Evolutionary conservation across 2,329 filamentous ascomycete species (phyloP).

Genomic region (Epichloe glyceriae): DNA sequence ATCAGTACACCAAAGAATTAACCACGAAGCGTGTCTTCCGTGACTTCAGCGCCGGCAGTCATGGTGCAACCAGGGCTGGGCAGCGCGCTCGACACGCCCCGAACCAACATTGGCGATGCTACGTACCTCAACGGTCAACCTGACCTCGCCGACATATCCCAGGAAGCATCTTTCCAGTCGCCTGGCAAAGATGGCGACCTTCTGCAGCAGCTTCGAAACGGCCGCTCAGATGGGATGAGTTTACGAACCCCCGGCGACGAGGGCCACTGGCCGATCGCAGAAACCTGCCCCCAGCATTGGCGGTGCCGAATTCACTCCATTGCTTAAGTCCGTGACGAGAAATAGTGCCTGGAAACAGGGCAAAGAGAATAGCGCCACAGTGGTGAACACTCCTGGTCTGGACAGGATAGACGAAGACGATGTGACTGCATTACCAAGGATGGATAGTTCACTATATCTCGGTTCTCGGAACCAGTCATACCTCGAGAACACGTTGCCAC

Average conservation of each 20-base stretch:
- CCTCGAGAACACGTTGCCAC: slow-evolving; percentile 59
- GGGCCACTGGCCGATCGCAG: slow-evolving; percentile 57
- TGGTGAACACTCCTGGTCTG: slow-evolving; percentile 55
- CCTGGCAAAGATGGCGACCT: slow-evolving; percentile 59
- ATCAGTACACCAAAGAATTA: neutral
- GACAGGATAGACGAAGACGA: slow-evolving; percentile 56
- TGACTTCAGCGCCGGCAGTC: slow-evolving; percentile 9
- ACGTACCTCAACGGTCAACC: slow-evolving; percentile 60
- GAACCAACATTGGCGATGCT: slow-evolving; percentile 71
- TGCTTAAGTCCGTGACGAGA: slow-evolving; percentile 69
- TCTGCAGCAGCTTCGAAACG: slow-evolving; percentile 60
- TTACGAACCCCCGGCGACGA: slow-evolving; percentile 62
- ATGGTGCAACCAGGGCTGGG: slow-evolving; percentile 54
- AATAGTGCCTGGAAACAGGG: slow-evolving; percentile 55
- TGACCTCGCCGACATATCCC: slow-evolving; percentile 66
- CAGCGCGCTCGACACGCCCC: slow-evolving; percentile 67
- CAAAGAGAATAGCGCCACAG: slow-evolving; percentile 47
- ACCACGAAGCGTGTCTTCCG: neutral
- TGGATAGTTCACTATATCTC: slow-evolving; percentile 60
- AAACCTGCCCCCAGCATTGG: slow-evolving; percentile 53
- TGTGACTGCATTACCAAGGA: slow-evolving; percentile 59
- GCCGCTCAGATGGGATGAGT: slow-evolving; percentile 40
- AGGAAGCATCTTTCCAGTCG: slow-evolving; percentile 76
- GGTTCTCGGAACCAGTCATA: slow-evolving; percentile 52
- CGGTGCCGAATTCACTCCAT: slow-evolving; percentile 79